These are phyloP conservation scores for Handroanthus guayacan DNA, from an alignment of 257 asterid genomes.

Conservation along the genomic window DNA sequence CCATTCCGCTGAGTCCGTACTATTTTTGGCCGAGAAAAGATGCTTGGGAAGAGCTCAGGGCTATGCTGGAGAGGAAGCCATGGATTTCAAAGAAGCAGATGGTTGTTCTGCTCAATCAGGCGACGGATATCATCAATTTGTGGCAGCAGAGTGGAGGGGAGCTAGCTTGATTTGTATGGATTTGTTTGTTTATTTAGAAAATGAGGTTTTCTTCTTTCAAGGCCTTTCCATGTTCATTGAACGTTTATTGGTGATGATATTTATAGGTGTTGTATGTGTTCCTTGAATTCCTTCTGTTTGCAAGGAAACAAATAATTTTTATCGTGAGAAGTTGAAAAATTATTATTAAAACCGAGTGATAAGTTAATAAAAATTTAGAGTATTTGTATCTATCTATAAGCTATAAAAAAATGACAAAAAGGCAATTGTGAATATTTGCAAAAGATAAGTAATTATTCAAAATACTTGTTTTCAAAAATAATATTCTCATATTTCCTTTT, in stretches of 20 bases:
- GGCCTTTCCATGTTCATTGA: background rate
- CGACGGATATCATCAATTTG: constrained; percentile 59
- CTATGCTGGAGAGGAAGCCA: constrained; percentile 47
- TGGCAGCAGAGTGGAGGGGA: constrained; percentile 51
- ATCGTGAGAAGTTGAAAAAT: too few relatives aligned
- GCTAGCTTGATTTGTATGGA: constrained; percentile 17
- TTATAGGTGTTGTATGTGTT: background rate
- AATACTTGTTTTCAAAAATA: too few relatives aligned
- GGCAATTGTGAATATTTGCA: too few relatives aligned
- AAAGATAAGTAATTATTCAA: too few relatives aligned
- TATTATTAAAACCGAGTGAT: too few relatives aligned
- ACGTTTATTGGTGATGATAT: background rate
- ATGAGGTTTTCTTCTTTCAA: background rate
- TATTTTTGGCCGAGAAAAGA: constrained; percentile 63
- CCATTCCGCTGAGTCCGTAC: constrained; percentile 57
- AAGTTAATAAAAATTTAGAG: too few relatives aligned
- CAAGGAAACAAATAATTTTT: too few relatives aligned
- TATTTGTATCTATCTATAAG: too few relatives aligned
- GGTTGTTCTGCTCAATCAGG: constrained; percentile 57
- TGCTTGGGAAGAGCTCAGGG: constrained; percentile 61
- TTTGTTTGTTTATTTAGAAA: background rate
- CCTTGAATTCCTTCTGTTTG: too few relatives aligned
- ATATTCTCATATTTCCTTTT: too few relatives aligned
- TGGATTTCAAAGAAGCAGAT: constrained; percentile 55
- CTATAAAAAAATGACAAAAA: too few relatives aligned